Conservation (phyloP, 805 yeast species). For the Saccharomycopsis babjevae region DNA sequence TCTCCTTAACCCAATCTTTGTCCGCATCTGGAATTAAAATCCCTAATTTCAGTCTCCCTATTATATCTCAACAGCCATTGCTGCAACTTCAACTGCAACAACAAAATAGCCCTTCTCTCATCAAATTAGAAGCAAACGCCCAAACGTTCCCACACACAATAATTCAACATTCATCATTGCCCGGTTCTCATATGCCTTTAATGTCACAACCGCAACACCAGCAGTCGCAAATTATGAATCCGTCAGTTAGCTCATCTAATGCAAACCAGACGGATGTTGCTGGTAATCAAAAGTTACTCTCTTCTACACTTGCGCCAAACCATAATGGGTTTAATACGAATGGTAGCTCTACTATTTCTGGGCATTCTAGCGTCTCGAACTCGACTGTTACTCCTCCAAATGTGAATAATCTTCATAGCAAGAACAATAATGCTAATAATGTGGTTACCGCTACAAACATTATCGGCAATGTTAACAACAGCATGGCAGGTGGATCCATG, state of each 20-base stretch:
- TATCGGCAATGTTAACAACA: background rate
- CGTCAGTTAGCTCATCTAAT: background rate
- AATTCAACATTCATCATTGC: background rate
- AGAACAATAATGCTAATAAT: background rate
- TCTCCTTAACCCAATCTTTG: conserved; percentile 38
- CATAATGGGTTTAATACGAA: background rate
- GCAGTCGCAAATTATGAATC: background rate
- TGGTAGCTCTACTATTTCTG: background rate
- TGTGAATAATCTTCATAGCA: background rate
- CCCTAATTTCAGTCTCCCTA: conserved; percentile 53
- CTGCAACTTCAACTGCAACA: background rate
- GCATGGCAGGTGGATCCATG: background rate
- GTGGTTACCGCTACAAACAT: background rate
- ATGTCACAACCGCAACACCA: background rate
- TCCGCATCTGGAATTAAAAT: conserved; percentile 52
- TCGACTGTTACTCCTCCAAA: background rate
- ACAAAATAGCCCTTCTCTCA: background rate
- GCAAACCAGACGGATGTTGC: background rate
- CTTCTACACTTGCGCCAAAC: background rate
- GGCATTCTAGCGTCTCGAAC: background rate
- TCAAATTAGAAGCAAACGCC: background rate
- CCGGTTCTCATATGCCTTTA: background rate
- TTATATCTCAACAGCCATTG: background rate
- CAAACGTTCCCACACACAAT: background rate
- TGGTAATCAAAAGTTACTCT: background rate